A percentile compares a stretch with the other conserved stretches of the same genome.
These are phyloP conservation scores for Oldenlandia corymbosa DNA, from an alignment of 257 asterid species.

Conservation along the genomic window DNA sequence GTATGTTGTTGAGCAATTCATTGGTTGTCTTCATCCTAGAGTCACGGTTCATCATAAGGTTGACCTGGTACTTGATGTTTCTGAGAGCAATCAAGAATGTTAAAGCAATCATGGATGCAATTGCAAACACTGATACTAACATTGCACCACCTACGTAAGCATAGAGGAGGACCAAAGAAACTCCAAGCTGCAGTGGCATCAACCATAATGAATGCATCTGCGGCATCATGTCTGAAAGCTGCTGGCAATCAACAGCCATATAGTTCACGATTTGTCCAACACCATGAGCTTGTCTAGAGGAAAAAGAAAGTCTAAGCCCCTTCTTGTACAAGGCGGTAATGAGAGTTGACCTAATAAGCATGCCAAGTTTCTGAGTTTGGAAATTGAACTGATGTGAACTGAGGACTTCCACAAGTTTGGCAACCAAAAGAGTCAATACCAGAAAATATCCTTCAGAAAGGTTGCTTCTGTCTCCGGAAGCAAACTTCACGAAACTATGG, in stretches of 20 bases:
- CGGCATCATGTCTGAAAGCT: conserved; percentile 48
- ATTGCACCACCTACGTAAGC: conserved; percentile 41
- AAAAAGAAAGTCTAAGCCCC: conserved; percentile 49
- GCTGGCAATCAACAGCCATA: conserved; percentile 72
- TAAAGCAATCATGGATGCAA: conserved; percentile 23
- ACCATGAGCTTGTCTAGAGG: conserved; percentile 67
- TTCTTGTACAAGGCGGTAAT: conserved; percentile 50
- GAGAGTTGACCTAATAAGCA: conserved; percentile 53
- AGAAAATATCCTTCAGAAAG: conserved; percentile 37
- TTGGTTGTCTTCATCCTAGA: conserved; percentile 59
- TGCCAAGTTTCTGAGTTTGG: conserved; percentile 48
- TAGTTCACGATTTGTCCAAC: conserved; percentile 73
- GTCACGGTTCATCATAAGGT: conserved; percentile 51
- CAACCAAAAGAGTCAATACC: conserved; percentile 31
- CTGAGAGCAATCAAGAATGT: conserved; percentile 24
- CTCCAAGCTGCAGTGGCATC: conserved; percentile 55
- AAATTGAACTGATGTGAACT: conserved; percentile 63
- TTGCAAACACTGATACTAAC: conserved; percentile 33
- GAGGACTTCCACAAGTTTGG: conserved; percentile 57
- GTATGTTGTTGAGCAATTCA: conserved; percentile 53
- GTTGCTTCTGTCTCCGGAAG: conserved; percentile 38
- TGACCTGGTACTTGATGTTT: conserved; percentile 38
- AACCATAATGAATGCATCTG: conserved; percentile 58
- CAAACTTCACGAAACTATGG: conserved; percentile 41
- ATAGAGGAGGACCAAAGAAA: conserved; percentile 49